Evolutionary conservation across 306 rosid genomes (phyloP).

Genomic region (Medicago truncatula): DNA sequence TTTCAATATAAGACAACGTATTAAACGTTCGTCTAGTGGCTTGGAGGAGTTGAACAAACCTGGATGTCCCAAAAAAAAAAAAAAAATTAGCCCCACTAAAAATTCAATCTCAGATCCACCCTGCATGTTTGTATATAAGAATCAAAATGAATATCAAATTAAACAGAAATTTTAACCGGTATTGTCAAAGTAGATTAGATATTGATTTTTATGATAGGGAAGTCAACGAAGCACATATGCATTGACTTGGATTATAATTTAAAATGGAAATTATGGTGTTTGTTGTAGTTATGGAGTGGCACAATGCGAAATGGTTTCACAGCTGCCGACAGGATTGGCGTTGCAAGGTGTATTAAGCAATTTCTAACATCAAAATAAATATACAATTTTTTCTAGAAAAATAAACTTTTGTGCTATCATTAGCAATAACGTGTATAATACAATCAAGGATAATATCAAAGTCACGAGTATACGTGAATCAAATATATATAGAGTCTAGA

Average conservation of each 20-base stretch:
- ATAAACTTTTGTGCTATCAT: too few relatives aligned
- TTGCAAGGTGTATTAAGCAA: conserved; percentile 18
- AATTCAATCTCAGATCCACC: too few relatives aligned
- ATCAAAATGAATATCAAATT: neutral
- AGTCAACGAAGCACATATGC: conserved; percentile 33
- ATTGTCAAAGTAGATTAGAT: neutral
- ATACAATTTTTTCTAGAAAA: too few relatives aligned
- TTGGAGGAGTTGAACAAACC: too few relatives aligned
- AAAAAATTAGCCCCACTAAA: too few relatives aligned
- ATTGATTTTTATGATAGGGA: conserved; percentile 20
- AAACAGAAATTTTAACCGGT: neutral
- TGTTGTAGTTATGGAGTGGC: conserved; percentile 20
- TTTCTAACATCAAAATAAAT: neutral
- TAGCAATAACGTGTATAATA: too few relatives aligned
- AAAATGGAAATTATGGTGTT: conserved; percentile 32
- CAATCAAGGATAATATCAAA: too few relatives aligned
- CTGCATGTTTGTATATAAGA: neutral
- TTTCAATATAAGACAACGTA: too few relatives aligned
- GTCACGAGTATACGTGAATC: neutral
- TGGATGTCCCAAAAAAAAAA: too few relatives aligned
- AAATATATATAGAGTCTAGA: neutral
- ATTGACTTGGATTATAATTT: conserved; percentile 34
- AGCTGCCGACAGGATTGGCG: conserved; percentile 31
- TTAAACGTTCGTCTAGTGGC: too few relatives aligned
- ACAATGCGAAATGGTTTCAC: neutral